Evolutionary conservation across 139 green algal species (phyloP).

Genomic region (Tetradesmus obliquus): DNA sequence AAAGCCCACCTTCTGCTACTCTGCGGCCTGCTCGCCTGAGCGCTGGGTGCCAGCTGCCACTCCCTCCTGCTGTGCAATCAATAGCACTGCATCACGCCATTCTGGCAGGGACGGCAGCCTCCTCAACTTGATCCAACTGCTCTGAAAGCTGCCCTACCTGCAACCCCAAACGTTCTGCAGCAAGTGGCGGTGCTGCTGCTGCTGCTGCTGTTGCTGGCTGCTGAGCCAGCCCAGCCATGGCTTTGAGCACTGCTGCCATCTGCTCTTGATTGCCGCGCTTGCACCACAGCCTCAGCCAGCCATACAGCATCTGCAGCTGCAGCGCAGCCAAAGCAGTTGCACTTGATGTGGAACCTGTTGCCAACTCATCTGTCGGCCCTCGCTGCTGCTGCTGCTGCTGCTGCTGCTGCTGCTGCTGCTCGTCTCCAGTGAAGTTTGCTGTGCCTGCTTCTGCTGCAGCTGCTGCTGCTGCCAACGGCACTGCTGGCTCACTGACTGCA

Average conservation of each 20-base stretch:
- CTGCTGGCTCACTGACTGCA: not conserved
- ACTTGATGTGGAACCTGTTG: no score
- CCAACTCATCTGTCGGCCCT: not conserved
- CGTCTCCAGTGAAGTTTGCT: not conserved
- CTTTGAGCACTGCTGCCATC: not conserved
- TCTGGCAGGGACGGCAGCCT: no score
- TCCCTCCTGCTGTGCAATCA: no score
- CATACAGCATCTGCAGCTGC: conserved; percentile 13
- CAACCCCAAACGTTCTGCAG: not conserved
- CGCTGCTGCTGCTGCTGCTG: not conserved
- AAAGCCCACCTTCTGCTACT: no score
- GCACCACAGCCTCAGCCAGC: conserved; percentile 14
- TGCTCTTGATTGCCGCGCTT: conserved; percentile 3
- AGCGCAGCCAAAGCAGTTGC: not conserved
- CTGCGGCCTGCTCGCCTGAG: no score
- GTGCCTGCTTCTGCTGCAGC: not conserved
- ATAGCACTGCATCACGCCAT: no score
- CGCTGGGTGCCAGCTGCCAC: no score
- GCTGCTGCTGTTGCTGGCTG: not conserved
- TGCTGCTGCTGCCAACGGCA: not conserved
- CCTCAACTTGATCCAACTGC: not conserved
- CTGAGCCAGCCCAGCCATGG: not conserved
- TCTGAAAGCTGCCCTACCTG: not conserved
- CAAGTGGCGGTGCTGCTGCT: not conserved
- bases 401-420: not conserved